Percentiles rank a stretch among this genome's conserved stretches.
Conservation (phyloP, 345 rosid species). For the Brassica carinata region DNA sequence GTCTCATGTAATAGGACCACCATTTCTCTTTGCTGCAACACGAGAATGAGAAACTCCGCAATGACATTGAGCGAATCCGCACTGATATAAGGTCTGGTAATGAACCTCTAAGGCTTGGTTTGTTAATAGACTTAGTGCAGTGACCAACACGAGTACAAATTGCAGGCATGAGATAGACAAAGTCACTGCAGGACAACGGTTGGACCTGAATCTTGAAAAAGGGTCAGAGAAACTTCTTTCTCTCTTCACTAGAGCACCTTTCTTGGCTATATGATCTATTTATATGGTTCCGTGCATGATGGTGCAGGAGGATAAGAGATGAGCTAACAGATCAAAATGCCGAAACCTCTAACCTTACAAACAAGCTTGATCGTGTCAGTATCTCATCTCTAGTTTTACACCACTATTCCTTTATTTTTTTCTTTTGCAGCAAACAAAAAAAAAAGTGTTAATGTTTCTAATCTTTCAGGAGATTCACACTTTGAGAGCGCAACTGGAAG, state of each 20-base stretch:
- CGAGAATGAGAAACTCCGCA: constrained; percentile 77
- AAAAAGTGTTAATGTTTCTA: not conserved
- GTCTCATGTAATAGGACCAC: constrained; percentile 64
- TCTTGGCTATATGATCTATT: not conserved
- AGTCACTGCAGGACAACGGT: constrained; percentile 83
- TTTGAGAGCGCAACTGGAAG: constrained; percentile 85
- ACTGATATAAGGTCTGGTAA: constrained; percentile 68
- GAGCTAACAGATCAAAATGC: constrained; percentile 74
- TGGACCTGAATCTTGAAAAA: constrained; percentile 92
- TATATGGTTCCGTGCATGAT: not conserved
- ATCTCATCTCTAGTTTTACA: not conserved
- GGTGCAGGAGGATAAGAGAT: constrained; percentile 75
- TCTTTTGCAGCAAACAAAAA: not conserved
- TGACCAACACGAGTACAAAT: constrained; percentile 1
- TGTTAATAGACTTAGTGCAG: constrained; percentile 8
- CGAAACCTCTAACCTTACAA: constrained; percentile 79
- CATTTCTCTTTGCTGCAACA: constrained; percentile 79
- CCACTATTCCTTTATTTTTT: not conserved
- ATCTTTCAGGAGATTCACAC: constrained; percentile 76
- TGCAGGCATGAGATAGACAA: constrained; percentile 87
- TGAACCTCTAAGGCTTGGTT: not conserved
- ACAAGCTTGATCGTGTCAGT: constrained; percentile 83
- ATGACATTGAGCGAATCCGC: constrained; percentile 79
- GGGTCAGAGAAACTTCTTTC: constrained; percentile 51
- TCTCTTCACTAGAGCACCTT: not conserved